Evolutionary conservation across 2,329 filamentous ascomycete genomes (phyloP).

Genomic region (Colletotrichum eremochloae): DNA sequence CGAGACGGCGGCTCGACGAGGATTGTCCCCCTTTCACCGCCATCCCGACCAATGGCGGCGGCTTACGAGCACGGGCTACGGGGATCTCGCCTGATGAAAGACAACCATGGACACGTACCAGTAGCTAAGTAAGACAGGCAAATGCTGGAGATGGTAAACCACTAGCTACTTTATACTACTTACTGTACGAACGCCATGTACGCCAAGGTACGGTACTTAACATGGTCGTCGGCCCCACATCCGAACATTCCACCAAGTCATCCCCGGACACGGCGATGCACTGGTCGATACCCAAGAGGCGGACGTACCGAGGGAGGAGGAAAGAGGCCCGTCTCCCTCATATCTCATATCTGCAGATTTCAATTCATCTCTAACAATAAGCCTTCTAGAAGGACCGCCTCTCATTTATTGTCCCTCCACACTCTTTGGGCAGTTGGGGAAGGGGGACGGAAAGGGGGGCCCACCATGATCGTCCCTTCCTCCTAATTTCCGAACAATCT

Average conservation of each 20-base stretch:
- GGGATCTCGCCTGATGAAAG: constrained; percentile 27
- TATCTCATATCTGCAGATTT: background rate
- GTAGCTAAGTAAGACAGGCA: too few relatives aligned
- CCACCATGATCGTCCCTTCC: constrained; percentile 20
- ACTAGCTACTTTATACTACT: too few relatives aligned
- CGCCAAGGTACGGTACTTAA: too few relatives aligned
- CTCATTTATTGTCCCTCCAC: constrained; percentile 1
- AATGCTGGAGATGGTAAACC: too few relatives aligned
- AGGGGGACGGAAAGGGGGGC: too few relatives aligned
- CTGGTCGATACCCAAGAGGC: background rate
- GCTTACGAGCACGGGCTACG: background rate
- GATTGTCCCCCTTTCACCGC: constrained; percentile 2
- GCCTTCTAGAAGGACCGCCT: constrained; percentile 32
- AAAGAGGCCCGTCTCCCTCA: background rate
- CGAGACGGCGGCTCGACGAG: background rate
- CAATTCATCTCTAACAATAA: background rate
- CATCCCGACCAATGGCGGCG: constrained; percentile 1
- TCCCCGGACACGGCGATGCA: background rate
- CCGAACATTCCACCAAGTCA: background rate
- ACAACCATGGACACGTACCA: background rate
- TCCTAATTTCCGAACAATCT: constrained; percentile 36
- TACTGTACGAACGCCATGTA: too few relatives aligned
- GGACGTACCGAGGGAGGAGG: constrained; percentile 1
- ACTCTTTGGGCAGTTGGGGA: too few relatives aligned
- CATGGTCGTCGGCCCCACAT: constrained; percentile 20